Base-by-base conservation (phyloP, 495 filamentous ascomycete genomes). In the Lepraria neglecta region DNA sequence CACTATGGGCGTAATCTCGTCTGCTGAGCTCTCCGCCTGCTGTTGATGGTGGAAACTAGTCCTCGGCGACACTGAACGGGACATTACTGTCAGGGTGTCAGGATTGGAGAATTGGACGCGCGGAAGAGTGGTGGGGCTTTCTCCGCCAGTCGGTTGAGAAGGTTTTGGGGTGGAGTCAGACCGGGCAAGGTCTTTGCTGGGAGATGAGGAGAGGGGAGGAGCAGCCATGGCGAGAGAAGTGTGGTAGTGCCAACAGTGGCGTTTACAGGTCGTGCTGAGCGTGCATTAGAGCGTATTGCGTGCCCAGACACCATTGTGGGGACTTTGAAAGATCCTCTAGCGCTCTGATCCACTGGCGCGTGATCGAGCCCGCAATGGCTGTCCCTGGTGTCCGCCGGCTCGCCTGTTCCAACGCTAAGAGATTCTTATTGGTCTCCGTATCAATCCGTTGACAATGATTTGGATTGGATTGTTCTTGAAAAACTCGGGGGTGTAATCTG, bases 1-100 rank as follows among this genome's bases (percentile, higher is more conserved):
- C 27, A 68, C 58, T 11, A 73, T 72, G 5, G 70, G 66, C 17
- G 70, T 73, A 30, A 65, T 69, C 57, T 73, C 71, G 33, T 73
- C 71, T 12, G 65, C 60, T 11, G 67, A 67, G 31, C 46, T 61
- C 31, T 67, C 65, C 4, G 54, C 58, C 45, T 58, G 55, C 35
- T 54, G 58, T 35, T 57, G 51, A 38, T 59, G 62, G 7, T 43
- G 58, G 35, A 6, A 14, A 30, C 46, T 27, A 27, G 44, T 59
- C 21, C 31, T 46, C 35, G 56, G 62, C 9, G 55, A 53, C 40
- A 45, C 12, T 30, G 63, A 64, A 19, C 57, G 63, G 21, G 58
- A 59, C 58, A 64, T 61, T 55, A 51, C 35, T 38, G 35, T 38
- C 12, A 12, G 31, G 3, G 52, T 43, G 24, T 57, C 31, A 15